phyloP scores from a whole-genome alignment of 2,329 filamentous ascomycete species.

The Fusarium sp. region DNA sequence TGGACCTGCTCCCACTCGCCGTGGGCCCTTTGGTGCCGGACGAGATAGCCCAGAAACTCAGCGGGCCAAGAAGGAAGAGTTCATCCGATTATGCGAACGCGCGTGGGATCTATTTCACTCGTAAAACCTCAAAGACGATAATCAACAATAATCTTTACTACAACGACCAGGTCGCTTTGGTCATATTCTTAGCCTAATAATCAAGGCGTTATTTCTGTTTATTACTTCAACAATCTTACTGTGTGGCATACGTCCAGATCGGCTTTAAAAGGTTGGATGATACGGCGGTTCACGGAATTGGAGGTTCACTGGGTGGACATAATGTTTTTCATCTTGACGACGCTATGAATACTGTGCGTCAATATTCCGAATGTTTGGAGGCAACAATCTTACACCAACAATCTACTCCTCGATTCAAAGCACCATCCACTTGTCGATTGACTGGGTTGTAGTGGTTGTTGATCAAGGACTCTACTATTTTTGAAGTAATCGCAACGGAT shows the following conservation, averaged over 20 bases:
- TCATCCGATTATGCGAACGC: conserved; percentile 83
- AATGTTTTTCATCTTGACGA: conserved; percentile 44
- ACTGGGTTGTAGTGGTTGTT: background rate
- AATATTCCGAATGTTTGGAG: conserved; percentile 14
- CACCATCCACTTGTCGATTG: conserved; percentile 1
- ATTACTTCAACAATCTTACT: conserved; percentile 39
- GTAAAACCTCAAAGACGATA: conserved; percentile 54
- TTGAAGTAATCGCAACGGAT: background rate
- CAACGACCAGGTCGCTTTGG: conserved; percentile 14
- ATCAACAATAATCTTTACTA: conserved; percentile 35
- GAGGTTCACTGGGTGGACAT: conserved; percentile 34
- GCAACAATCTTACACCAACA: background rate
- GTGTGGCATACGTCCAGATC: conserved; percentile 28
- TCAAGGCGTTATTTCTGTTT: conserved; percentile 37
- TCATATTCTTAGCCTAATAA: conserved; percentile 7
- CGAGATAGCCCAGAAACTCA: conserved; percentile 86
- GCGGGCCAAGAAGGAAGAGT: conserved; percentile 90
- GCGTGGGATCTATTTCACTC: conserved; percentile 99
- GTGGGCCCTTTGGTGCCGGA: conserved; percentile 81
- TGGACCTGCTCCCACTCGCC: conserved; percentile 69
- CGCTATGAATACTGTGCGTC: conserved; percentile 42
- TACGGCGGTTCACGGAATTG: conserved; percentile 25
- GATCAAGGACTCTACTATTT: conserved; percentile 8
- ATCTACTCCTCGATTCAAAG: background rate
- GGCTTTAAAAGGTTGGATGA: conserved; percentile 36